Evolutionary conservation across 2,329 filamentous ascomycete species (phyloP).

Genomic region (Cylindrodendrum hubeiense): DNA sequence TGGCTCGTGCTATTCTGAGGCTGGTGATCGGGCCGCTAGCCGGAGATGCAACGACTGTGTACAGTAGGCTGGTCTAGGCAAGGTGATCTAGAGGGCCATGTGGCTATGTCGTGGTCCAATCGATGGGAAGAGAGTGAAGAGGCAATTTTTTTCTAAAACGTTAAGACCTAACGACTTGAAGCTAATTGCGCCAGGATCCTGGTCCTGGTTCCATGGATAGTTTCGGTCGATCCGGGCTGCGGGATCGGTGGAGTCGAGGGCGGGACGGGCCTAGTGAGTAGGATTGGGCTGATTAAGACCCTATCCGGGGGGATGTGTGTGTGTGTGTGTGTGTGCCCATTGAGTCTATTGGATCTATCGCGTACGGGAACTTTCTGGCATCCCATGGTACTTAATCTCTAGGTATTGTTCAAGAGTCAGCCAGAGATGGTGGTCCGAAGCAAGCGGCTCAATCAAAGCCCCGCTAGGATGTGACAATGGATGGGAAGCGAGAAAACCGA

Average conservation of each 20-base stretch:
- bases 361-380: slow-evolving; percentile 11
- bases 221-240: slow-evolving; percentile 36
- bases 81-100: slow-evolving; percentile 24
- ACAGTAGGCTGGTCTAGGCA: slow-evolving; percentile 16
- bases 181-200: slow-evolving; percentile 20
- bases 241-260: slow-evolving; percentile 41
- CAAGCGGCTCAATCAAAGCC: slow-evolving; percentile 27
- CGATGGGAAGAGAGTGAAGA: slow-evolving; percentile 12
- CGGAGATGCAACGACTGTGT: slow-evolving; percentile 20
- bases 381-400: slow-evolving; percentile 6
- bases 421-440: slow-evolving; percentile 10
- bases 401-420: neutral
- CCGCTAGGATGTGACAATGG: slow-evolving; percentile 30
- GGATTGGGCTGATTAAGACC: slow-evolving; percentile 10
- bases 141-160: slow-evolving; percentile 19
- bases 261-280: slow-evolving; percentile 44
- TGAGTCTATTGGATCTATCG: slow-evolving; percentile 5
- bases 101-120: slow-evolving; percentile 33
- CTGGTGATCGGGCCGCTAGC: slow-evolving; percentile 35
- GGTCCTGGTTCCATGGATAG: slow-evolving; percentile 27
- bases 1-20: slow-evolving; percentile 31
- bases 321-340: neutral
- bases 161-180: slow-evolving; percentile 3
- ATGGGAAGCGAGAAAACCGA: slow-evolving; percentile 20
- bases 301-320: neutral